A percentile compares a stretch with the other conserved stretches of the same genome.
Conservation (phyloP, 176 grass and related monocot species). For the Zea luxurians region DNA sequence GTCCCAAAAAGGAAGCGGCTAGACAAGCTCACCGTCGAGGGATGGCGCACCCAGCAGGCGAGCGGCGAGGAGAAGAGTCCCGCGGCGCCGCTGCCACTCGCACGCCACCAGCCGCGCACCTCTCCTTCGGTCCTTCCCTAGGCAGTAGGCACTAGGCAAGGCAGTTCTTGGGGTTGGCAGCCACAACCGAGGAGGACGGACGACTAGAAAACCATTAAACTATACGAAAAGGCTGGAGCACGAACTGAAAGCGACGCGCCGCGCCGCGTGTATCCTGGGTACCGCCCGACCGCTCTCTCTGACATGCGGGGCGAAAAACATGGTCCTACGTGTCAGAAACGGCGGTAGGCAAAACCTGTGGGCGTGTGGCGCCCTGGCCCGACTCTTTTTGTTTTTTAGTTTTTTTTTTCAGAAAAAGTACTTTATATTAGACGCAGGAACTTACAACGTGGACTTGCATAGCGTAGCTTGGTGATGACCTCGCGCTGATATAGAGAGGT, state of each 20-base stretch:
- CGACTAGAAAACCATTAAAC: neutral
- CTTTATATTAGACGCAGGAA: too few relatives aligned
- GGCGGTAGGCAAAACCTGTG: neutral
- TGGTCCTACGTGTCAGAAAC: neutral
- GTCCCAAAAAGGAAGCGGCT: too few relatives aligned
- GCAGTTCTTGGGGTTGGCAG: neutral
- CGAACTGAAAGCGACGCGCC: neutral
- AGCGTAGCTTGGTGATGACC: too few relatives aligned
- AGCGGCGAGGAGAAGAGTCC: neutral
- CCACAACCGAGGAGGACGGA: neutral
- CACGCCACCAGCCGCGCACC: neutral
- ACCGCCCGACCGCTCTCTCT: neutral
- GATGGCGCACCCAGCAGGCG: neutral
- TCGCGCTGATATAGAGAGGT: too few relatives aligned
- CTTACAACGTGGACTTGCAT: too few relatives aligned
- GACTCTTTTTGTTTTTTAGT: too few relatives aligned
- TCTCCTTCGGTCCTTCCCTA: neutral
- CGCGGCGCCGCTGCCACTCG: neutral
- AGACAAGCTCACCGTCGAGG: neutral
- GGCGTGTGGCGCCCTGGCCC: neutral
- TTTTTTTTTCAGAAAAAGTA: too few relatives aligned
- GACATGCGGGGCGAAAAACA: neutral
- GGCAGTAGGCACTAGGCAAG: neutral
- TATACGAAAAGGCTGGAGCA: neutral
- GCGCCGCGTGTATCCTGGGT: too few relatives aligned